A percentile compares a stretch with the other conserved stretches of the same genome.
phyloP scores from a whole-genome alignment of 331 rosid species.

The Cydonia oblonga region DNA sequence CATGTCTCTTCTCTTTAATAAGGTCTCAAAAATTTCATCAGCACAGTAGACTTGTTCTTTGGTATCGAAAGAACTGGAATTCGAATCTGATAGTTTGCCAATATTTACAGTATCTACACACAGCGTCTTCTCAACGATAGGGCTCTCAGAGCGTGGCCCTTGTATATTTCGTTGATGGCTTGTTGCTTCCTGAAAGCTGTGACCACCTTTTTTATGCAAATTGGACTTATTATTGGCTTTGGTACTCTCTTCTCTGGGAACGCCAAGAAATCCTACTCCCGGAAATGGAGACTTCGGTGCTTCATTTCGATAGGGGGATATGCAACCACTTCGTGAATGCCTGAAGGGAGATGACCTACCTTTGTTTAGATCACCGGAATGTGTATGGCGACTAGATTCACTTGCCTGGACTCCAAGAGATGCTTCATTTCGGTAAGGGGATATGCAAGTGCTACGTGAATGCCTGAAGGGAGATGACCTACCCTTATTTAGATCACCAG shows the following conservation, averaged over 20 bases:
- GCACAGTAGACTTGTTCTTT: slow-evolving; percentile 16
- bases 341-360: slow-evolving; percentile 59
- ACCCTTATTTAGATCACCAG: slow-evolving; percentile 45
- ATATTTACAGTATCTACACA: slow-evolving; percentile 59
- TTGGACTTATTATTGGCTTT: slow-evolving; percentile 24
- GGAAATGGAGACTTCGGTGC: slow-evolving; percentile 47
- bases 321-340: slow-evolving; percentile 50
- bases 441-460: slow-evolving; percentile 45
- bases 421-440: slow-evolving; percentile 48
- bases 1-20: slow-evolving; percentile 16
- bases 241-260: slow-evolving; percentile 39
- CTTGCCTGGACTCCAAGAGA: slow-evolving; percentile 9
- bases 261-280: slow-evolving; percentile 28
- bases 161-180: slow-evolving; percentile 25
- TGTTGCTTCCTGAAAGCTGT: slow-evolving; percentile 23
- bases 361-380: slow-evolving; percentile 48
- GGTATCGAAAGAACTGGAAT: slow-evolving; percentile 23
- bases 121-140: slow-evolving; percentile 63
- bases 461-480: slow-evolving; percentile 59
- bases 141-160: slow-evolving; percentile 28
- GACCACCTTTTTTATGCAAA: slow-evolving; percentile 18
- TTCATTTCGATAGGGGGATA: slow-evolving; percentile 57
- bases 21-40: slow-evolving; percentile 12
- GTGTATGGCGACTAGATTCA: slow-evolving; percentile 40
- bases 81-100: slow-evolving; percentile 21